Percentiles rank a stretch among this genome's conserved stretches.
These are phyloP conservation scores for Pyricularia pennisetigena DNA, from an alignment of 2,329 filamentous ascomycete species.

Conservation along the genomic window DNA sequence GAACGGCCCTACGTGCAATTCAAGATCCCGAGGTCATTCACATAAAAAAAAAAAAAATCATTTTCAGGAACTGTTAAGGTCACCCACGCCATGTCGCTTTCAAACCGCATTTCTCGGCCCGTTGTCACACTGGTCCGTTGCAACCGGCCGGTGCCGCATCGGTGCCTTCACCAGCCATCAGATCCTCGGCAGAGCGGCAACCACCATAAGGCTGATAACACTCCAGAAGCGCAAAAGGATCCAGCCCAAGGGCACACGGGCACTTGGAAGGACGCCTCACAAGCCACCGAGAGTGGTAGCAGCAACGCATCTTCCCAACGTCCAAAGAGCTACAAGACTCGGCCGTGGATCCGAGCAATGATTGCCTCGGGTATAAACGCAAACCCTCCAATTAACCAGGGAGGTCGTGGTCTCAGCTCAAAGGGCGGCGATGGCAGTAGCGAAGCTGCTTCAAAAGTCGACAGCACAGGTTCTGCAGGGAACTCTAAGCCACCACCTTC, in stretches of 20 bases:
- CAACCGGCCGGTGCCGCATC: background rate
- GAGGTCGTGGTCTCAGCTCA: too few relatives aligned
- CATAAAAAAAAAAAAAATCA: background rate
- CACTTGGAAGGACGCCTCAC: background rate
- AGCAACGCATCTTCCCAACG: background rate
- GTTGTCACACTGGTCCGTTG: background rate
- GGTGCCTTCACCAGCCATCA: background rate
- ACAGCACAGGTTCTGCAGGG: too few relatives aligned
- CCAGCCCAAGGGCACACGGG: background rate
- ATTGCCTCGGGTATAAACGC: background rate
- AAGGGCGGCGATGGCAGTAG: too few relatives aligned
- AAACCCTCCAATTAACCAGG: background rate
- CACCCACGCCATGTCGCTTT: background rate
- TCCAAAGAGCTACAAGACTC: background rate
- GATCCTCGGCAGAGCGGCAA: background rate
- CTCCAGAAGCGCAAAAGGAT: background rate
- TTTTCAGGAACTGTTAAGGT: background rate
- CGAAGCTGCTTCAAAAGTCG: too few relatives aligned
- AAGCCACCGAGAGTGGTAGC: background rate
- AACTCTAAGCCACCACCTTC: too few relatives aligned
- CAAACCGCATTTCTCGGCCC: background rate
- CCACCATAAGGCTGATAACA: background rate
- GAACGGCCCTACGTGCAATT: background rate
- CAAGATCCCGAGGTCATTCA: background rate
- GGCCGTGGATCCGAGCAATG: background rate